A percentile compares a stretch with the other conserved stretches of the same genome.
Conservation (phyloP, 148 eudicot genomes). For the Limonium bicolor region DNA sequence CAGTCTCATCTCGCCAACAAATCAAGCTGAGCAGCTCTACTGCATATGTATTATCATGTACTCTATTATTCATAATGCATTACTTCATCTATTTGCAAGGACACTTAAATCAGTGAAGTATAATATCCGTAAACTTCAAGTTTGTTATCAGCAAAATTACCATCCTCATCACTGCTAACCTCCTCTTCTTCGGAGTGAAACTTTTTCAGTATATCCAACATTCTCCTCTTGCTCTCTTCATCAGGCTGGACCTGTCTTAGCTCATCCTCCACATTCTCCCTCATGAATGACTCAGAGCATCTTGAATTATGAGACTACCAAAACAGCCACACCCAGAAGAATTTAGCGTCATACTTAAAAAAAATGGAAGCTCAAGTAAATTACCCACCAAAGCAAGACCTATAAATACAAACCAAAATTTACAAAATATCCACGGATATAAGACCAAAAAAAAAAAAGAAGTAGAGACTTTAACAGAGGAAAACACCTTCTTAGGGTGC, state of each 20-base stretch:
- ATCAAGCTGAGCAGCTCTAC: too few species aligned
- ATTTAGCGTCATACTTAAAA: too few species aligned
- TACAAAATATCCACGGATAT: neutral
- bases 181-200: conserved; percentile 62
- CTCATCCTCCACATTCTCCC: conserved; percentile 76
- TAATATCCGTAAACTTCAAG: too few species aligned
- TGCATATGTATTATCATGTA: too few species aligned
- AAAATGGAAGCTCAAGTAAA: too few species aligned
- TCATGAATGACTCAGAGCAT: conserved; percentile 95
- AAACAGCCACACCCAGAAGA: neutral
- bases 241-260: conserved; percentile 38
- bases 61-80: too few species aligned
- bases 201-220: conserved; percentile 61
- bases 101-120: too few species aligned
- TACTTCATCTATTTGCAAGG: too few species aligned
- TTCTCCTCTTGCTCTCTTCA: conserved; percentile 55
- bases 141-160: conserved; percentile 22
- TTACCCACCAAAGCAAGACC: neutral
- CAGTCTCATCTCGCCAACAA: too few species aligned
- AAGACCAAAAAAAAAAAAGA: neutral
- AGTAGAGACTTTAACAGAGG: too few species aligned
- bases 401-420: too few species aligned
- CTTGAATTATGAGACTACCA: conserved; percentile 71
- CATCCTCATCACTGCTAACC: conserved; percentile 78
- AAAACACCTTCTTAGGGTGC: too few species aligned